Evolutionary conservation across 2,329 filamentous ascomycete genomes (phyloP), one percentile per base, ranked within the genome.

Genomic region (Pseudocercospora ulei): DNA sequence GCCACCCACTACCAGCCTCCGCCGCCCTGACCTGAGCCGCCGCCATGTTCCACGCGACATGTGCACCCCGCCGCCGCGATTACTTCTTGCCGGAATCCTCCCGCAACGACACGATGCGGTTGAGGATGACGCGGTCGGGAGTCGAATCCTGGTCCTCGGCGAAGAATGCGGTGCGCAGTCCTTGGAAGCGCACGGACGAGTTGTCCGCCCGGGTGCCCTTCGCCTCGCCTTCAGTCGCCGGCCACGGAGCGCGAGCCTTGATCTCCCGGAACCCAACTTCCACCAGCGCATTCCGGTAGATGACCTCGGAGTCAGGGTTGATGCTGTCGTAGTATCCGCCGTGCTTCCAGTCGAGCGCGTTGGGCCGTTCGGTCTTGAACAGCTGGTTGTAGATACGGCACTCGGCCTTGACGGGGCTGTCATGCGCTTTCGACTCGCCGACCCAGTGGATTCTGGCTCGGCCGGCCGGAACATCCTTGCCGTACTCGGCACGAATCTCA

Each of bases 51-150:
- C n/a, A n/a, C n/a, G n/a, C n/a, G n/a, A n/a, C n/a, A n/a, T n/a
- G n/a, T n/a, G 9, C 12, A 9, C 17, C 18, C n/a, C n/a, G n/a
- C n/a, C n/a, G 9, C 11, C 18, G 2, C 3, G n/a, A 13, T 12
- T 38, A 43, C 43, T 59, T 62, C 70, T 86, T 86, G 39, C 76
- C 76, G n/a, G 73, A 66, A 57, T 92, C 84, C 63, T 94, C 87
- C 67, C 93, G 93, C 56, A 95, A 63, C 31, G 81, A 83, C 13
- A 96, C 87, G 55, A 96, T 95, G 35, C 85, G 74, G 65, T 96
- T 96, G 18, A 96, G 65, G 31, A 96, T 75, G 49, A 93, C 69
- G 61, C 80, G 83, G n/a, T 84, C 82, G 19, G 76, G 74, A 25
- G 60, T 61, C 0, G 57, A 62, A 0, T 77, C 82, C n/a, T 35